Evolutionary conservation across 176 grass and related monocot species (phyloP), one percentile per base, ranked within the genome.

Genomic region (Raddia distichophylla): DNA sequence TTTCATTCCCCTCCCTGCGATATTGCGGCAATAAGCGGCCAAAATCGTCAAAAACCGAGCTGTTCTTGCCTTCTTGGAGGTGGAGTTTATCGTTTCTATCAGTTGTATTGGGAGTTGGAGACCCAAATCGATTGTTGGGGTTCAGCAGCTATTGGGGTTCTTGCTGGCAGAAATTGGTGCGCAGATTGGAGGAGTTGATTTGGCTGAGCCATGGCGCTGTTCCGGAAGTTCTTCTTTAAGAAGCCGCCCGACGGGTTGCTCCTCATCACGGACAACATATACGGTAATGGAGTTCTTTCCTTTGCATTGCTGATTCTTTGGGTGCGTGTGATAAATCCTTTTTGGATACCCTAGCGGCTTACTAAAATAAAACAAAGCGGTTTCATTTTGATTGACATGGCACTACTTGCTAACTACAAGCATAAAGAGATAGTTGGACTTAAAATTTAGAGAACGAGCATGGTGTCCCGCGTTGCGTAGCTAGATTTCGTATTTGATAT

Each of bases 211-310:
- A 89, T 89, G 87, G 64, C 87, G 55, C 64, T 89, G 64, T 85
- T 89, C 87, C 71, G 86, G 71, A 98, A 90, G 86, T 80, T 98
- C 71, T 86, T 94, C 78, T 98, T 83, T 58, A 91, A 74, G 90
- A 98, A 98, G 71, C 90, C 92, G 65, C 95, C 92, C 73, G 95
- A 98, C 32, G 95, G 92, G 60, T 61, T 94, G 13, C 89, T 94
- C 32, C 86, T 91, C 52, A 91, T 94, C 76, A 84, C 86, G 20
- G 92, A 94, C 73, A 91, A 90, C 51, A 83, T 94, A 17, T 94
- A 94, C 66, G 86, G 92, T 94, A 89, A 52, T 52, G 75, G 83
- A 67, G 59, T 55, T 76, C 67, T 61, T 56, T 34, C 80, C n/a
- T 55, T 60, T 73, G 10, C 76, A 69, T 80, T 81, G 66, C 33